phyloP scores from a whole-genome alignment of 768 basidiomycete genomes.

The Pisolithus orientalis region DNA sequence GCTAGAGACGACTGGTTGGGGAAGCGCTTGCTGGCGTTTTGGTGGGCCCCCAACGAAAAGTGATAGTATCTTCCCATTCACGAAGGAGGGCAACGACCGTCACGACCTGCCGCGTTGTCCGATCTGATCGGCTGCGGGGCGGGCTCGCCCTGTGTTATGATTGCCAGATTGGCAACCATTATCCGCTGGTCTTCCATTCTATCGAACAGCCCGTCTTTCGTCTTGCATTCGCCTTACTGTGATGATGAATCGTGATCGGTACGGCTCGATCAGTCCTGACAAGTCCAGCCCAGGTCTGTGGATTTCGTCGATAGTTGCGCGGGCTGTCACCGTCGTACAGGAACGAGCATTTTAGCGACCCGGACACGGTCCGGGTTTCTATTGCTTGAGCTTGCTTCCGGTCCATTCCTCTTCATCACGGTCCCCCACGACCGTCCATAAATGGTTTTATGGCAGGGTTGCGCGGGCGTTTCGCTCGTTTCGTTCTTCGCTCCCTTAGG shows the following conservation, averaged over 20 bases:
- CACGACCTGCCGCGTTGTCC: neutral
- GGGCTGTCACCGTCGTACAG: no score
- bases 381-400: no score
- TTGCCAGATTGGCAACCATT: neutral
- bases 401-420: no score
- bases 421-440: neutral
- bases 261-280: neutral
- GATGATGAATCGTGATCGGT: neutral
- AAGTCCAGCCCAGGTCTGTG: neutral
- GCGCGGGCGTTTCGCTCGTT: neutral
- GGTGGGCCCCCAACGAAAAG: neutral
- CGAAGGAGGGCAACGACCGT: no score
- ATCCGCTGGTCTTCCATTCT: neutral
- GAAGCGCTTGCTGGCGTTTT: neutral
- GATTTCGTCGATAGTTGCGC: neutral
- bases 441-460: neutral
- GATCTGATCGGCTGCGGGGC: neutral
- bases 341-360: no score
- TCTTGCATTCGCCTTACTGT: neutral
- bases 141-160: neutral
- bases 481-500: neutral
- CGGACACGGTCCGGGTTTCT: no score
- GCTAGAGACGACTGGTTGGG: neutral
- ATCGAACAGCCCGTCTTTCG: neutral
- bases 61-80: no score